Evolutionary conservation across 768 basidiomycete genomes (phyloP).

Genomic region (Tricholoma sp.): DNA sequence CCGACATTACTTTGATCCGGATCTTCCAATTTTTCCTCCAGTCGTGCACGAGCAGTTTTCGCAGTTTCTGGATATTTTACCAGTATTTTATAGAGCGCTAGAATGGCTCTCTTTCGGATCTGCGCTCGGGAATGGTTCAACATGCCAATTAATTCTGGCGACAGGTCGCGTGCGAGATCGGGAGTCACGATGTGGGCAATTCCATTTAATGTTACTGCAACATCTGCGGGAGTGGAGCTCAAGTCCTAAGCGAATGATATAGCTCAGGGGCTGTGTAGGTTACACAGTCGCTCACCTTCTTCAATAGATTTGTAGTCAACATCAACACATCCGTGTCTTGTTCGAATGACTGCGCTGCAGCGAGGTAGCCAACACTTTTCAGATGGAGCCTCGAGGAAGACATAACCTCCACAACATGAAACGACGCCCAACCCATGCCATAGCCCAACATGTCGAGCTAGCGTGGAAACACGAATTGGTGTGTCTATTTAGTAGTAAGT

Average conservation of each 20-base stretch:
- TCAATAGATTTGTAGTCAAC: constrained; percentile 91
- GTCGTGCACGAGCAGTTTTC: constrained; percentile 54
- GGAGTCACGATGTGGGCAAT: constrained; percentile 78
- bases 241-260: constrained; percentile 58
- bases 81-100: constrained; percentile 77
- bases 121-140: constrained; percentile 84
- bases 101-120: constrained; percentile 86
- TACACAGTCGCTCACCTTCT: constrained; percentile 62
- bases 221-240: constrained; percentile 67
- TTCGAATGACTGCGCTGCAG: constrained; percentile 84
- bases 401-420: constrained; percentile 98
- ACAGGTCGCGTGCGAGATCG: constrained; percentile 88
- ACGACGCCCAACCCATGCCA: constrained; percentile 94
- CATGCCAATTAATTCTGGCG: constrained; percentile 79
- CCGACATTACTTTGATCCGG: constrained; percentile 53
- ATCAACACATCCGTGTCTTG: constrained; percentile 96
- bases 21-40: constrained; percentile 81
- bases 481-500: background rate
- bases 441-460: constrained; percentile 97
- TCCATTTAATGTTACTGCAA: constrained; percentile 76
- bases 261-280: constrained; percentile 12
- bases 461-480: constrained; percentile 8
- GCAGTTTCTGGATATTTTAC: constrained; percentile 79
- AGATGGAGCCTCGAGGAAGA: constrained; percentile 86
- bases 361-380: constrained; percentile 94